Evolutionary conservation across 805 yeast species (phyloP).

Genomic region (Wickerhamiella kazuoi): DNA sequence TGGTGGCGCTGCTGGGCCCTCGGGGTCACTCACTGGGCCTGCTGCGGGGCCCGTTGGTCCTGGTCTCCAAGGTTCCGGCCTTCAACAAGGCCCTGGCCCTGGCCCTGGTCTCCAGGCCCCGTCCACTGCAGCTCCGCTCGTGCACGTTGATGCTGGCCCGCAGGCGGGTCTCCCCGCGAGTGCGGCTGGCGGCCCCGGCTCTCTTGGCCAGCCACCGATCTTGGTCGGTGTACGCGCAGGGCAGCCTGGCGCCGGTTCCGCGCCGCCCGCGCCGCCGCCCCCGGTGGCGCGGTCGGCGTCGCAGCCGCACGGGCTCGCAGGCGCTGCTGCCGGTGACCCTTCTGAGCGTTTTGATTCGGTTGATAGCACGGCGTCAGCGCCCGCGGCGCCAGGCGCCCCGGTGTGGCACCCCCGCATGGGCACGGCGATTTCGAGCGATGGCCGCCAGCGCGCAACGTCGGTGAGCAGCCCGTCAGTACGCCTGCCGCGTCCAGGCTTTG

Average conservation of each 20-base stretch:
- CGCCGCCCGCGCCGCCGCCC: not conserved
- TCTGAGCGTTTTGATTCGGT: no score
- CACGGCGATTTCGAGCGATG: not conserved
- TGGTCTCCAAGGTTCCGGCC: no score
- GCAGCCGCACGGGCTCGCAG: not conserved
- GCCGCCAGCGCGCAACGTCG: not conserved
- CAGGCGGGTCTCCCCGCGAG: not conserved
- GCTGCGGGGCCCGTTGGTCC: no score
- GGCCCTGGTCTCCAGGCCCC: no score
- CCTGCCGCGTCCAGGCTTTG: not conserved
- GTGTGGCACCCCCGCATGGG: not conserved
- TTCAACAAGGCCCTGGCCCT: no score
- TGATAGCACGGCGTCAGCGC: no score
- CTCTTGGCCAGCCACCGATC: not conserved
- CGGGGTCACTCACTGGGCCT: no score
- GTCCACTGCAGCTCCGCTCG: no score
- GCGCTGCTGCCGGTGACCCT: not conserved
- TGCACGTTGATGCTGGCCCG: no score
- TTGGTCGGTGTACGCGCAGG: not conserved
- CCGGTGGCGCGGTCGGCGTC: not conserved
- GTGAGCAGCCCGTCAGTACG: not conserved
- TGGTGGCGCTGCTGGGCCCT: no score
- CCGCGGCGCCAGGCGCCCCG: no score
- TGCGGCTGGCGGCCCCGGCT: not conserved
- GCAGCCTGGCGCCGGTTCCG: not conserved